Base-by-base conservation (phyloP, 192 early-diverging fungal species). In the Linnemannia exigua region DNA sequence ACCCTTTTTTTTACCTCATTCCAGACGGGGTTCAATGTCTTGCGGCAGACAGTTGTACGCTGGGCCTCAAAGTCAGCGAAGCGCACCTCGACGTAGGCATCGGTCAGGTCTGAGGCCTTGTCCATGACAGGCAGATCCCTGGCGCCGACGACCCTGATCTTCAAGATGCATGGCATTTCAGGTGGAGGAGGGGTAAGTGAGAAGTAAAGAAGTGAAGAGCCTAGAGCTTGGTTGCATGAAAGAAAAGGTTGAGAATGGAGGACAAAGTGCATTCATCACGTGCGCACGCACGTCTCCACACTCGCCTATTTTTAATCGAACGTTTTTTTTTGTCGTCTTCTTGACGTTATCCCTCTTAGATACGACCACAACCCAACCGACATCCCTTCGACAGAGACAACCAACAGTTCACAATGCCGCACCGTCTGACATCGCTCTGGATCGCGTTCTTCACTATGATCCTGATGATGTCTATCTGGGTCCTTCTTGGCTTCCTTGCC, bases 41-140 rank as follows among this genome's bases (percentile, higher is more conserved):
- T 91, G 31, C 92, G 89, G 28, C 89, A 90, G 48, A 95, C 95
- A 48, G 92, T 87, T 9, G 95, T 96, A 33, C 92, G 86, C 38
- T 91, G 80, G 6, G 88, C 86, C 44, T 96, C 95, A 78, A 93
- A 92, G 77, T 95, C 93, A 14, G 91, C 93, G 78, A 96, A 95
- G 76, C 90, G 90, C 50, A 95, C 89, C 76, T 96, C 96, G 25
- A 95, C 96, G 70, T 94, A 96, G n/a, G 96, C 96, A 82, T 96
- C 96, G 20, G 95, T 94, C 74, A 95, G 88, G 75, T 95, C 95
- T 9, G 95, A 94, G 31, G 93, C 89, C 73, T 95, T 85, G 89
- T 96, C 96, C 96, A 96, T 96, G 72, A 96, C 91, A 15, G 96
- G 96, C 76, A 96, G 90, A 75, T 96, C 93, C 73, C 94, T 82